phyloP scores from a whole-genome alignment of 768 basidiomycete species.

The Kwoniella sp. region DNA sequence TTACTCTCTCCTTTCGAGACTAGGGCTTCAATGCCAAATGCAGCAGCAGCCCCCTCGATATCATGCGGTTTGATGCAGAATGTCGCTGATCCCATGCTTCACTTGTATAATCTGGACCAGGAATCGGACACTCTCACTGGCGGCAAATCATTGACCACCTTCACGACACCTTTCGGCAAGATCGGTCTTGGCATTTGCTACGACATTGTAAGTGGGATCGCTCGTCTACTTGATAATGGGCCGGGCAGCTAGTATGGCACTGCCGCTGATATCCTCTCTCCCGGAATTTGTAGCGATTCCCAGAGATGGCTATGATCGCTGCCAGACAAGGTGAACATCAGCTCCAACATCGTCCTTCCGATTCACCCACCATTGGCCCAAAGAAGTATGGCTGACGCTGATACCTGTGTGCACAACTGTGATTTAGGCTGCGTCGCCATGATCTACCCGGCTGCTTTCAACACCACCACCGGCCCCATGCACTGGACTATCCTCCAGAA shows the following conservation, averaged over 20 bases:
- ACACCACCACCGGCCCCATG: conserved; percentile 88
- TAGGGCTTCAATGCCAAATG: too few relatives aligned
- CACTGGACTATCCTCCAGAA: conserved; percentile 94
- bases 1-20: too few relatives aligned
- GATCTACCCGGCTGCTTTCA: conserved; percentile 94
- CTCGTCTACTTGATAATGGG: neutral
- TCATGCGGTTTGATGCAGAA: neutral
- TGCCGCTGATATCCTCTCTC: neutral
- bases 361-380: neutral
- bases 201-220: conserved; percentile 66
- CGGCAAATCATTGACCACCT: conserved; percentile 71
- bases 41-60: neutral
- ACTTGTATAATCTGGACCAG: conserved; percentile 9
- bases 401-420: conserved; percentile 11
- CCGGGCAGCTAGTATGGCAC: neutral
- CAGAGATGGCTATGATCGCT: conserved; percentile 87
- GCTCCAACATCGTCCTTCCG: too few relatives aligned
- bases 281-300: conserved; percentile 57
- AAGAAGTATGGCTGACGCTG: neutral
- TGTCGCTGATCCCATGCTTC: neutral
- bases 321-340: conserved; percentile 74
- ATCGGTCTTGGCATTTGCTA: conserved; percentile 96
- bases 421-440: conserved; percentile 76
- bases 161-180: conserved; percentile 96
- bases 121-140: conserved; percentile 71